Percentiles rank a stretch among this genome's conserved stretches.
Evolutionary conservation across 1,139 yeast genomes (phyloP).

Genomic region (Spencermartinsiella ligniputridi): DNA sequence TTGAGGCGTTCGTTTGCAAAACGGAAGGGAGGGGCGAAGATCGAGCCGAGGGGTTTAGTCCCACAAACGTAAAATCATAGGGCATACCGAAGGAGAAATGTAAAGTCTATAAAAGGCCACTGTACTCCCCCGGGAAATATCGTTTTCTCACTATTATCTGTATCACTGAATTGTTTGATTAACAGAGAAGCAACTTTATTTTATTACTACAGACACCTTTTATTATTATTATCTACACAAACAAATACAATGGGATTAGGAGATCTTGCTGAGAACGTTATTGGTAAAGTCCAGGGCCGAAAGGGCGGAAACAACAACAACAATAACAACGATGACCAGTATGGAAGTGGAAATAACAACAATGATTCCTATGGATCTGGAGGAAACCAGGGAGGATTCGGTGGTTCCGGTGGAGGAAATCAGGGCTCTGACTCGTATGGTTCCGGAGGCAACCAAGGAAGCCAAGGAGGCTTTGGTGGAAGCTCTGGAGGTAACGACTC

Average conservation of each 20-base stretch:
- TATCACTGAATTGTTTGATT: too few relatives aligned
- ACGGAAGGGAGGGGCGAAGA: too few relatives aligned
- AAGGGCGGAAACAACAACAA: slow-evolving; percentile 11
- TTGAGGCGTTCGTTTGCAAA: too few relatives aligned
- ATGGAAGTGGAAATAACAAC: slow-evolving; percentile 10
- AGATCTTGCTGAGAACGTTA: slow-evolving; percentile 15
- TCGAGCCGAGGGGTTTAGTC: too few relatives aligned
- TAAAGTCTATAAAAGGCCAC: background rate
- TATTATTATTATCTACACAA: background rate
- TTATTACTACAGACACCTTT: too few relatives aligned
- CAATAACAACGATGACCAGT: slow-evolving; percentile 12
- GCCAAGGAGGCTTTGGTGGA: slow-evolving; percentile 18
- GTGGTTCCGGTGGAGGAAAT: slow-evolving; percentile 9
- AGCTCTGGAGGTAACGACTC: slow-evolving; percentile 14
- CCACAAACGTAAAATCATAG: too few relatives aligned
- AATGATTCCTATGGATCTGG: slow-evolving; percentile 25
- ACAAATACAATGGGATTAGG: slow-evolving; percentile 21
- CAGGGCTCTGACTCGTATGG: slow-evolving; percentile 21
- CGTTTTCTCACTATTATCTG: background rate
- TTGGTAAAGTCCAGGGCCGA: slow-evolving; percentile 9
- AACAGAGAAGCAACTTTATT: too few relatives aligned
- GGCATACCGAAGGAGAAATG: background rate
- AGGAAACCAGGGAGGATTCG: too few relatives aligned
- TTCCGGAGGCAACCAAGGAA: too few relatives aligned
- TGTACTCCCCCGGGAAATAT: background rate